A percentile compares a stretch with the other conserved stretches of the same genome.
Evolutionary conservation across 768 basidiomycete genomes (phyloP).

Genomic region (Cystobasidium ongulense): DNA sequence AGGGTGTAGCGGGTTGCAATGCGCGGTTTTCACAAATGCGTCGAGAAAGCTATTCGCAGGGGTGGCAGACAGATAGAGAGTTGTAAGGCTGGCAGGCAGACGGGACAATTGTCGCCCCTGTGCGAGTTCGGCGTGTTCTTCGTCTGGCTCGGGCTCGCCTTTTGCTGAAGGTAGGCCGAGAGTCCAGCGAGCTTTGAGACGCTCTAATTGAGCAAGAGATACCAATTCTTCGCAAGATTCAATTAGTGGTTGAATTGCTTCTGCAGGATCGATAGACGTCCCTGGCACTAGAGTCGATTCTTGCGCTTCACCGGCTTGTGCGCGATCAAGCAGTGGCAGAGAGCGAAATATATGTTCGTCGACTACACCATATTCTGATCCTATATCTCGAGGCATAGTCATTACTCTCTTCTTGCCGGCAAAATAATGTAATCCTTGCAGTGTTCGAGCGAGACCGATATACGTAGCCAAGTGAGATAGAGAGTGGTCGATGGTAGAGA

Average conservation of each 20-base stretch:
- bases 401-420: conserved; percentile 13
- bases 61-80: conserved; percentile 15
- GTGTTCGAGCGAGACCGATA: neutral
- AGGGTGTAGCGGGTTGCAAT: conserved; percentile 20
- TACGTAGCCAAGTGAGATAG: conserved; percentile 23
- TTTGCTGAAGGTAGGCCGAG: conserved; percentile 1
- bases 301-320: conserved; percentile 2
- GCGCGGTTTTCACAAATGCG: neutral
- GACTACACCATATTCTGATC: conserved; percentile 9
- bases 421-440: conserved; percentile 12
- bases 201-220: conserved; percentile 13
- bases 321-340: conserved; percentile 1
- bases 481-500: conserved; percentile 25
- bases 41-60: conserved; percentile 9
- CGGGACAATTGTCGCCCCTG: conserved; percentile 17
- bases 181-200: conserved; percentile 17
- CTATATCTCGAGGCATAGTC: conserved; percentile 17
- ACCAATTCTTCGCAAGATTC: conserved; percentile 21
- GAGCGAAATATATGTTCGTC: conserved; percentile 25
- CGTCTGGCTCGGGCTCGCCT: conserved; percentile 2
- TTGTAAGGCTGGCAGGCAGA: neutral
- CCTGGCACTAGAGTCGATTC: neutral
- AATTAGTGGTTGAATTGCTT: neutral
- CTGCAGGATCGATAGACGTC: neutral
- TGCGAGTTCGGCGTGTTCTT: conserved; percentile 22